Conservation (phyloP, 306 rosid species). For the Hylodesmum podocarpum region DNA sequence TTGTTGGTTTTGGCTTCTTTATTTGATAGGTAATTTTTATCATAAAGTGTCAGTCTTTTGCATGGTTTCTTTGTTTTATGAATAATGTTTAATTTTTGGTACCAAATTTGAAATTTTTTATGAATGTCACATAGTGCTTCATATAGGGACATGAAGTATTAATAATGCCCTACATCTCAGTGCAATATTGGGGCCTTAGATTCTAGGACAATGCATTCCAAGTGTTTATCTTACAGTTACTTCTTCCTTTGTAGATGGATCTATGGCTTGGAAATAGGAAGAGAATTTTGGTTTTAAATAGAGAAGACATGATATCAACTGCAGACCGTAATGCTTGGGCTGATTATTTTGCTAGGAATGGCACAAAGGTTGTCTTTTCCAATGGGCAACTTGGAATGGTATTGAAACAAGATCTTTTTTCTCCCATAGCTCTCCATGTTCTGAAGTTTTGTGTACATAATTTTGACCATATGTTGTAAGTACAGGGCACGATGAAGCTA, state of each 20-base stretch:
- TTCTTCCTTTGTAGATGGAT: conserved; percentile 70
- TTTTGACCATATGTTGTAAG: conserved; percentile 32
- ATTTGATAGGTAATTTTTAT: conserved; percentile 5
- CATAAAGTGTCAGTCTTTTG: background rate
- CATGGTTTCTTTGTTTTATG: background rate
- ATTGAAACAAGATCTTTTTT: conserved; percentile 16
- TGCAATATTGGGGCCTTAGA: background rate
- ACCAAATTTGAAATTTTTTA: background rate
- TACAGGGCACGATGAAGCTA: conserved; percentile 88
- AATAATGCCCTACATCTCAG: background rate
- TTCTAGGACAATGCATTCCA: background rate
- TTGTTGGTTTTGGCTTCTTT: conserved; percentile 13
- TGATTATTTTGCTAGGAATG: conserved; percentile 63
- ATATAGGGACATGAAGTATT: conserved; percentile 11
- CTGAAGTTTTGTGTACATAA: conserved; percentile 16
- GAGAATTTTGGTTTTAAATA: conserved; percentile 88
- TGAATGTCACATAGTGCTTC: background rate
- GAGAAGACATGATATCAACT: conserved; percentile 94
- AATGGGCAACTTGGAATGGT: conserved; percentile 97
- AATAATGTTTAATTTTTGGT: background rate
- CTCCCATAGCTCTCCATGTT: conserved; percentile 20
- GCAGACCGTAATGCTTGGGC: conserved; percentile 98
- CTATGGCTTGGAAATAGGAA: conserved; percentile 83
- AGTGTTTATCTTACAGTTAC: conserved; percentile 18
- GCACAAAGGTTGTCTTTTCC: conserved; percentile 75